A percentile compares a stretch with the other conserved stretches of the same genome.
Evolutionary conservation across 257 asterid genomes (phyloP).

Genomic region (Rehmannia glutinosa): DNA sequence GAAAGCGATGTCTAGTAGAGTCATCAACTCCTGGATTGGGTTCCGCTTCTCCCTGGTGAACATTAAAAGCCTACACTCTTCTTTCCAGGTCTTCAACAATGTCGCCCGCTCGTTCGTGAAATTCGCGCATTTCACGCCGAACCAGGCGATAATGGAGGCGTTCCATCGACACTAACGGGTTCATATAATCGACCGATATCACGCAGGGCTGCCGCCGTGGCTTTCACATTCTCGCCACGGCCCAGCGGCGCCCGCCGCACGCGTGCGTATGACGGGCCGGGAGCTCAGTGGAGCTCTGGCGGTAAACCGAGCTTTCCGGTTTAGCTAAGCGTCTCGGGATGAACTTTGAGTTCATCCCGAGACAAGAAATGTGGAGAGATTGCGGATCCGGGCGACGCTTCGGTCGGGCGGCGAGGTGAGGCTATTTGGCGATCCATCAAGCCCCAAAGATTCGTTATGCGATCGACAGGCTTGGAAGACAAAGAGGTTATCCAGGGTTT

Average conservation of each 20-base stretch:
- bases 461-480: too few relatives aligned
- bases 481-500: conserved; percentile 41
- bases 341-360: conserved; percentile 56
- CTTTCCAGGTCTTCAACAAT: conserved; percentile 64
- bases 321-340: conserved; percentile 65
- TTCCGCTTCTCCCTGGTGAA: conserved; percentile 44
- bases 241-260: conserved; percentile 70
- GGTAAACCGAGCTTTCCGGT: conserved; percentile 57
- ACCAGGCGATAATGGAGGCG: conserved; percentile 78
- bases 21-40: conserved; percentile 75
- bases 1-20: conserved; percentile 67
- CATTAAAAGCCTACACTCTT: conserved; percentile 33
- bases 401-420: too few relatives aligned
- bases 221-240: conserved; percentile 74
- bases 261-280: conserved; percentile 76
- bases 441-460: too few relatives aligned
- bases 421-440: too few relatives aligned
- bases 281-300: conserved; percentile 38
- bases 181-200: conserved; percentile 69
- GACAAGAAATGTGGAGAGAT: conserved; percentile 51
- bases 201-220: conserved; percentile 94
- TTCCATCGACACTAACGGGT: conserved; percentile 41
- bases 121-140: conserved; percentile 74
- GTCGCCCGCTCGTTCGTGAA: conserved; percentile 63
- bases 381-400: too few relatives aligned